A percentile compares a stretch with the other conserved stretches of the same genome.
Conservation (phyloP, 2,329 filamentous ascomycete species). For the Botrytis squamosa region DNA sequence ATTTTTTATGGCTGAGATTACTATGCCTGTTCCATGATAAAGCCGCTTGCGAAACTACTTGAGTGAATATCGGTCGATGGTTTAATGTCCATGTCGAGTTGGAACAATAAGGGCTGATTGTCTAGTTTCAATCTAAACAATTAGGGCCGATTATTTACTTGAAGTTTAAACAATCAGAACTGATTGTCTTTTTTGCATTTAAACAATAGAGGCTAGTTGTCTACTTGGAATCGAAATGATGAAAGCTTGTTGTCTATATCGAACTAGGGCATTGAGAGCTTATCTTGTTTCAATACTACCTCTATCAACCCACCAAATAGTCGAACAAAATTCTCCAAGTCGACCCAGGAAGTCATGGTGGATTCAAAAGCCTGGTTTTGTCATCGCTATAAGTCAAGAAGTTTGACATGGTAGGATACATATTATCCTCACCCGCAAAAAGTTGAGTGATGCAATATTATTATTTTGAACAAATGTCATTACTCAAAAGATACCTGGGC, state of each 20-base stretch:
- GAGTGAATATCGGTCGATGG: background rate
- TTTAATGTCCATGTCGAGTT: background rate
- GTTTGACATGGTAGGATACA: background rate
- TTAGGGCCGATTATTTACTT: background rate
- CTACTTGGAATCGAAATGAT: background rate
- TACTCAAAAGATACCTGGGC: background rate
- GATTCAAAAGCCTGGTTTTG: background rate
- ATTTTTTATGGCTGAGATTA: background rate
- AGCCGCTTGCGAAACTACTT: background rate
- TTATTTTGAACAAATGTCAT: background rate
- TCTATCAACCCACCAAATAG: background rate
- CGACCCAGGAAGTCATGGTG: too few species aligned
- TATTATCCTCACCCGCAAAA: background rate
- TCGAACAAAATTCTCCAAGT: background rate
- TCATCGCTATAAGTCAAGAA: background rate
- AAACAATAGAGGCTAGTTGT: background rate
- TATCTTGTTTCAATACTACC: background rate
- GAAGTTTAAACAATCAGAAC: background rate
- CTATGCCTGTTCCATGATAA: background rate
- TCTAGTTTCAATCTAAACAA: background rate
- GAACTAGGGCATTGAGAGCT: background rate
- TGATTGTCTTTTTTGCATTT: background rate
- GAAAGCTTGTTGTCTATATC: background rate
- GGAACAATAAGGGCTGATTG: background rate
- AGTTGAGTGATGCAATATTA: background rate